Evolutionary conservation across 164 flowering plant species (phyloP).

Genomic region (Saururus chinensis): DNA sequence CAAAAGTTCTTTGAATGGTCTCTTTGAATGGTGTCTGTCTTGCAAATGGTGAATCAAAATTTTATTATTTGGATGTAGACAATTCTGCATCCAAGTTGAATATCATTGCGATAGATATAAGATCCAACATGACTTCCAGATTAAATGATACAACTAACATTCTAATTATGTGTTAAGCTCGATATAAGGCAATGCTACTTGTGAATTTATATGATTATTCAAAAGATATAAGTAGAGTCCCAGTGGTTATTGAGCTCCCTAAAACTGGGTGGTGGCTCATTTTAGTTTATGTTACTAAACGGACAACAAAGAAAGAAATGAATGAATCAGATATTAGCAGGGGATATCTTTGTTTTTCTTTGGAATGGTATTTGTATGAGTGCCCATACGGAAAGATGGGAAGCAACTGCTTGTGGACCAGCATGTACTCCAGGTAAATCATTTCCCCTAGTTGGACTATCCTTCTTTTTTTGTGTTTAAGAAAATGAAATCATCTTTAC

Average conservation of each 20-base stretch:
- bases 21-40: conserved; percentile 31
- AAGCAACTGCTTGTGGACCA: conserved; percentile 46
- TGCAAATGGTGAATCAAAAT: conserved; percentile 27
- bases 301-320: conserved; percentile 19
- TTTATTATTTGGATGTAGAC: conserved; percentile 42
- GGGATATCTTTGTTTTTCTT: conserved; percentile 49
- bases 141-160: conserved; percentile 16
- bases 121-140: conserved; percentile 16
- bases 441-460: background rate
- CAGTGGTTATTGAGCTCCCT: conserved; percentile 45
- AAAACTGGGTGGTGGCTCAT: conserved; percentile 79
- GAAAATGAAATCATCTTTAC: background rate
- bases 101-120: conserved; percentile 31
- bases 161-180: conserved; percentile 49
- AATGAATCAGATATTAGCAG: conserved; percentile 9
- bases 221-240: conserved; percentile 26
- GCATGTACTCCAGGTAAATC: conserved; percentile 65
- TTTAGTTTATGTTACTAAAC: conserved; percentile 27
- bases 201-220: conserved; percentile 44
- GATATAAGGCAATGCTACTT: conserved; percentile 65
- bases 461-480: background rate
- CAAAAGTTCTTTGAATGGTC: too few species aligned
- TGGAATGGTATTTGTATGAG: conserved; percentile 46
- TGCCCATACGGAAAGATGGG: conserved; percentile 79
- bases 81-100: conserved; percentile 32